phyloP scores from a whole-genome alignment of 2,329 filamentous ascomycete genomes.

The Cercospora sp. region DNA sequence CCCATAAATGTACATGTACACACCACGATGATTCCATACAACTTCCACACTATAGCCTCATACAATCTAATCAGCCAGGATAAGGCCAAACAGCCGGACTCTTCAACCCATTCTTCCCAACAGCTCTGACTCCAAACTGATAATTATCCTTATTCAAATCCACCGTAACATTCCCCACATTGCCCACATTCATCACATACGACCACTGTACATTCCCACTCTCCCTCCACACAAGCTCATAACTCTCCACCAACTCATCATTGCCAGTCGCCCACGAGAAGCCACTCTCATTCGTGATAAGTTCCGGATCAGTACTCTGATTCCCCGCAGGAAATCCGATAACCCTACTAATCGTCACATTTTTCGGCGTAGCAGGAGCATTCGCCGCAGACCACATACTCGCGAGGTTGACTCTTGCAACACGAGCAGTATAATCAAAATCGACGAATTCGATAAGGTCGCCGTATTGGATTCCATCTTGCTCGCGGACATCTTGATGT shows the following conservation, averaged over 20 bases:
- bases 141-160: slow-evolving; percentile 59
- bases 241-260: slow-evolving; percentile 47
- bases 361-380: slow-evolving; percentile 52
- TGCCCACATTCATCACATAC: slow-evolving; percentile 47
- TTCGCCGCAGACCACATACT: slow-evolving; percentile 56
- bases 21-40: no score
- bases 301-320: slow-evolving; percentile 27
- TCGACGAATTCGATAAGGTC: slow-evolving; percentile 60
- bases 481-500: slow-evolving; percentile 56
- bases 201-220: slow-evolving; percentile 50
- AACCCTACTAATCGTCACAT: slow-evolving; percentile 47
- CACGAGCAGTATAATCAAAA: slow-evolving; percentile 55
- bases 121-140: slow-evolving; percentile 57
- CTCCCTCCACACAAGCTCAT: slow-evolving; percentile 59
- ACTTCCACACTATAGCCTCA: background rate
- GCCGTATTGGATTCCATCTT: slow-evolving; percentile 55
- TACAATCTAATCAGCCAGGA: slow-evolving; percentile 28
- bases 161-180: slow-evolving; percentile 49
- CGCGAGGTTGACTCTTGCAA: slow-evolving; percentile 57
- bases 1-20: no score
- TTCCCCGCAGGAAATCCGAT: slow-evolving; percentile 33
- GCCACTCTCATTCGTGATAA: slow-evolving; percentile 49
- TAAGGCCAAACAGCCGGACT: slow-evolving; percentile 52
- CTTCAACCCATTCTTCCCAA: slow-evolving; percentile 53
- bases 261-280: slow-evolving; percentile 51